These are phyloP conservation scores for Colletotrichum abscissum DNA, from an alignment of 2,329 filamentous ascomycete species.

Conservation along the genomic window DNA sequence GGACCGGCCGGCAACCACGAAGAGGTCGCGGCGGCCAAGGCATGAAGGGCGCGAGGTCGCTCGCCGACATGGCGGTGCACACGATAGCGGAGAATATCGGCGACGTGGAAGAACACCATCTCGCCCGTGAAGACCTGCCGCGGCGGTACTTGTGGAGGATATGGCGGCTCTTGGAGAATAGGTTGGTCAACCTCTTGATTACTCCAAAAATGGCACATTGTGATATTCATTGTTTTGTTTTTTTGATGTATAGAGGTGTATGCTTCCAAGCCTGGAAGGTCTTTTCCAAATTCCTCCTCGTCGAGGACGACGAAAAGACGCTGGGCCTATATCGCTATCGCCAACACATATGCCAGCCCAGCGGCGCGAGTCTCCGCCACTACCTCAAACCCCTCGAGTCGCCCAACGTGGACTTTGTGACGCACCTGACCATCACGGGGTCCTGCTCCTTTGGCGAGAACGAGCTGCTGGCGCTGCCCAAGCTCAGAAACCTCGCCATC, in stretches of 20 bases:
- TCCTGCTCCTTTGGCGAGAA: constrained; percentile 47
- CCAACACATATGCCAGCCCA: constrained; percentile 52
- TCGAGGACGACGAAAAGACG: constrained; percentile 46
- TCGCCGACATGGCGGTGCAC: constrained; percentile 52
- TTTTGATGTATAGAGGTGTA: constrained; percentile 42
- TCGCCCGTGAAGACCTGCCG: constrained; percentile 47
- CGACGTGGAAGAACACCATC: constrained; percentile 45
- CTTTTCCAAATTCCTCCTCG: constrained; percentile 48
- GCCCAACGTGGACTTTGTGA: constrained; percentile 50
- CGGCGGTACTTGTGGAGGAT: constrained; percentile 48
- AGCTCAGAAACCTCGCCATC: constrained; percentile 58
- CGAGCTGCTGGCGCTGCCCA: constrained; percentile 54
- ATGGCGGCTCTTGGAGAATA: constrained; percentile 53
- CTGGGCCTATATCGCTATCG: constrained; percentile 52
- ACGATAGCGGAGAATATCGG: constrained; percentile 51
- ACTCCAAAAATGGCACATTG: no score
- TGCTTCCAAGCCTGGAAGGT: constrained; percentile 54
- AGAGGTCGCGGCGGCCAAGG: constrained; percentile 39
- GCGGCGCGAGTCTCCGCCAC: constrained; percentile 44
- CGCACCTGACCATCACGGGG: constrained; percentile 53
- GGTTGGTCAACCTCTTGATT: constrained; percentile 42
- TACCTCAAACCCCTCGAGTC: constrained; percentile 53
- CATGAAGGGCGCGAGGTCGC: constrained; percentile 47
- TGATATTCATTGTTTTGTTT: not conserved
- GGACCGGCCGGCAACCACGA: constrained; percentile 41